Conservation (phyloP, 2,329 filamentous ascomycete genomes). For the Dothidotthia symphoricarpi region DNA sequence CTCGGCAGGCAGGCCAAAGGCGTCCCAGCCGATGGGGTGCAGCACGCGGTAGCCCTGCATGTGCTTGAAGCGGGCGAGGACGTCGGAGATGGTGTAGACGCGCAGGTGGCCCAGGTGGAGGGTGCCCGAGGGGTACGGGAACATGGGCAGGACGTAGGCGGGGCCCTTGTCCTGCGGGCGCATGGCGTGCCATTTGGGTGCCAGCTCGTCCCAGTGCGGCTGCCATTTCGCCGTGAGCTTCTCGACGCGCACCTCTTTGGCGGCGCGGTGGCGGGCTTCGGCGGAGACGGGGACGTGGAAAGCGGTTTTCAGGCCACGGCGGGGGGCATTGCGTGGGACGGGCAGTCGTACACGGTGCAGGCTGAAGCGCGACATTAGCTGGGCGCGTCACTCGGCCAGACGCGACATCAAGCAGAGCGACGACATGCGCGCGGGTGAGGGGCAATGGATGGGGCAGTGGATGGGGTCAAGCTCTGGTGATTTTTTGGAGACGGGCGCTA, state of each 20-base stretch:
- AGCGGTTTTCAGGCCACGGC: too few relatives aligned
- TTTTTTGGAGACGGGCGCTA: too few relatives aligned
- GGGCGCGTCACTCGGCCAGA: too few relatives aligned
- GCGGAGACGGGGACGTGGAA: slow-evolving; percentile 7
- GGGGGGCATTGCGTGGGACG: too few relatives aligned
- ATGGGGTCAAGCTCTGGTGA: too few relatives aligned
- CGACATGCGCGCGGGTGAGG: too few relatives aligned
- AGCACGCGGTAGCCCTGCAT: slow-evolving; percentile 74
- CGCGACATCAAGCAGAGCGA: too few relatives aligned
- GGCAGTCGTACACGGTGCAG: slow-evolving; percentile 26
- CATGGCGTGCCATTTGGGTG: slow-evolving; percentile 9
- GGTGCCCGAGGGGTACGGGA: slow-evolving; percentile 84
- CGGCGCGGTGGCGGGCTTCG: slow-evolving; percentile 8
- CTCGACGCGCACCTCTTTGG: slow-evolving; percentile 10
- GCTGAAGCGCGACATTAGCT: slow-evolving; percentile 33
- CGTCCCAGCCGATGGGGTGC: slow-evolving; percentile 94
- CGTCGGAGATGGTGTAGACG: slow-evolving; percentile 88
- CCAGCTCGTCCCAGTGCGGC: slow-evolving; percentile 44
- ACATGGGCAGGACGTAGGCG: slow-evolving; percentile 82
- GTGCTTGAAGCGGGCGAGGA: slow-evolving; percentile 71
- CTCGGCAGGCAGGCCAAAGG: slow-evolving; percentile 85
- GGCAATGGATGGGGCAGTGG: too few relatives aligned
- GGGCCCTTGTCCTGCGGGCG: slow-evolving; percentile 36
- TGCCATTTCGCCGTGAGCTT: slow-evolving; percentile 52
- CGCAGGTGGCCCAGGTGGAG: slow-evolving; percentile 84